Evolutionary conservation across 148 eudicot genomes (phyloP).

Genomic region (Heliamphora exappendiculata): DNA sequence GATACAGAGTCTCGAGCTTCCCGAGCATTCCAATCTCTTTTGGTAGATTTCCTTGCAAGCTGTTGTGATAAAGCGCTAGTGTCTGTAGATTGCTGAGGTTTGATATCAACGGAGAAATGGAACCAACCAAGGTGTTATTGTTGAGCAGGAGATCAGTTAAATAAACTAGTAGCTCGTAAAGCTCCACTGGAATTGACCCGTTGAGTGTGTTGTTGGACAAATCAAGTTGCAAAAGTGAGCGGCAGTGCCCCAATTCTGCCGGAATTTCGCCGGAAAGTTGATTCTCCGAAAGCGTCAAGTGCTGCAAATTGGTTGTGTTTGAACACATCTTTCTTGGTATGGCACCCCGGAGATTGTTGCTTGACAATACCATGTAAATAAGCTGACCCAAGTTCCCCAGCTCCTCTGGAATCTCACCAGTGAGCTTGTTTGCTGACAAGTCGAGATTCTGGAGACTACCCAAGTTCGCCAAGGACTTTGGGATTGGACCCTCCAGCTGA

Average conservation of each 20-base stretch:
- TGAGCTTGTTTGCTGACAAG: conserved; percentile 61
- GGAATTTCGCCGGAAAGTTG: conserved; percentile 71
- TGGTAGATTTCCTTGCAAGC: conserved; percentile 51
- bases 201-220: conserved; percentile 82
- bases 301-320: conserved; percentile 50
- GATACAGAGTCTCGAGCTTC: conserved; percentile 47
- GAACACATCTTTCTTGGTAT: conserved; percentile 62
- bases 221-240: conserved; percentile 56
- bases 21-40: conserved; percentile 66
- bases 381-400: conserved; percentile 60
- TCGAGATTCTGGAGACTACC: conserved; percentile 55
- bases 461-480: conserved; percentile 42
- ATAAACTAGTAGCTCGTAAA: conserved; percentile 45
- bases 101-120: conserved; percentile 47
- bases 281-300: conserved; percentile 49
- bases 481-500: conserved; percentile 58
- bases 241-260: conserved; percentile 41
- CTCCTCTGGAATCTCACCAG: conserved; percentile 67
- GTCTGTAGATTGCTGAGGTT: conserved; percentile 67
- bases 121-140: conserved; percentile 69
- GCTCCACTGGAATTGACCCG: conserved; percentile 58
- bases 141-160: conserved; percentile 72
- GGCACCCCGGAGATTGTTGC: conserved; percentile 55
- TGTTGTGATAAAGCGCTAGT: conserved; percentile 62
- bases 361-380: conserved; percentile 42